phyloP scores from a whole-genome alignment of 306 rosid genomes.

The Ormosia semicastrata region DNA sequence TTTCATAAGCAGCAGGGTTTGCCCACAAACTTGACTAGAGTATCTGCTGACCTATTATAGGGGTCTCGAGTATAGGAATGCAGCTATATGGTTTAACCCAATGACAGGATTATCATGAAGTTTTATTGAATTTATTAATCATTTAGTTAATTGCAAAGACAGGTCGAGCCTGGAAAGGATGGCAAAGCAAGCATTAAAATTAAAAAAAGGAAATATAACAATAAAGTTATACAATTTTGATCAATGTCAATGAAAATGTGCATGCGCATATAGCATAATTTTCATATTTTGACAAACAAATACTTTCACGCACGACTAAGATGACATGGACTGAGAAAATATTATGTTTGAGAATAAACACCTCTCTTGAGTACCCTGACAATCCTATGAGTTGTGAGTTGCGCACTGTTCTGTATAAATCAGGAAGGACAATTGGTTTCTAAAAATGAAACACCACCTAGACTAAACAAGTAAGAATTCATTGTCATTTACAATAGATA shows the following conservation, averaged over 20 bases:
- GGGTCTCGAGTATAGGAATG: not conserved
- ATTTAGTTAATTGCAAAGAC: slow-evolving; percentile 82
- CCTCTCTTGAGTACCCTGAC: slow-evolving; percentile 97
- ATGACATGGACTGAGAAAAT: not conserved
- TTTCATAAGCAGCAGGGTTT: not conserved
- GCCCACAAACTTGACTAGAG: not conserved
- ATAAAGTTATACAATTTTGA: not conserved
- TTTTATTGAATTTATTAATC: no score
- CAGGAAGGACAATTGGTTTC: slow-evolving; percentile 84
- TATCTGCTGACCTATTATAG: not conserved
- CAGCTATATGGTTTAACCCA: not conserved
- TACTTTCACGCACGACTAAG: not conserved
- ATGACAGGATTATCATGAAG: not conserved
- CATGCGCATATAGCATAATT: not conserved
- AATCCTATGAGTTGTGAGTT: slow-evolving; percentile 92
- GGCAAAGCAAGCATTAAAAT: not conserved
- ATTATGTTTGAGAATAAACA: slow-evolving; percentile 34
- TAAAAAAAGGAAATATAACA: not conserved
- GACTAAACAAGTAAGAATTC: slow-evolving; percentile 14
- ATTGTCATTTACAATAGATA: slow-evolving; percentile 15
- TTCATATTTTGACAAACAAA: slow-evolving; percentile 5
- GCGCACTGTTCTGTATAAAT: slow-evolving; percentile 75
- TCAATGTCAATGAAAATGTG: not conserved
- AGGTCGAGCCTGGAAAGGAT: slow-evolving; percentile 73
- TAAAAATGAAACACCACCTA: slow-evolving; percentile 40